A percentile compares a stretch with the other conserved stretches of the same genome.
phyloP scores from a whole-genome alignment of 306 rosid genomes.

The Argentina anserina region DNA sequence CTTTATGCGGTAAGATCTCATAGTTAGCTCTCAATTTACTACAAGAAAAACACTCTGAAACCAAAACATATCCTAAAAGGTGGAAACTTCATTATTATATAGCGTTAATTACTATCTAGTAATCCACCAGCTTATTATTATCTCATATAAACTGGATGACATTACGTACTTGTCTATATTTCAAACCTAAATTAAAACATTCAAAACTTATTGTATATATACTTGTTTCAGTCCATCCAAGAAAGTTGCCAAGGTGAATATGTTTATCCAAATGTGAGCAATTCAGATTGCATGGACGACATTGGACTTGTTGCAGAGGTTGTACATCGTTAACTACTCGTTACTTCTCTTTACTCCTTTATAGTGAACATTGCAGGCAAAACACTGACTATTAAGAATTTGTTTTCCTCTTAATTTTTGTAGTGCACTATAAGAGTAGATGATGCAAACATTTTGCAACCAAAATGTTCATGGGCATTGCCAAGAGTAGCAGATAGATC shows the following conservation, averaged over 20 bases:
- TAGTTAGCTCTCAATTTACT: not conserved
- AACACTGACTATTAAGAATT: not conserved
- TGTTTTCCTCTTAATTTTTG: too few species aligned
- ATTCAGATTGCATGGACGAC: constrained; percentile 21
- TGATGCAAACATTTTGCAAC: constrained; percentile 22
- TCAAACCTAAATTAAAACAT: not conserved
- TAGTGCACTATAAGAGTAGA: constrained; percentile 19
- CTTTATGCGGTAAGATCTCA: constrained; percentile 21
- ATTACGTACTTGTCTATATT: not conserved
- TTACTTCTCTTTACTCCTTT: not conserved
- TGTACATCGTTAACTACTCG: not conserved
- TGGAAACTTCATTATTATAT: not conserved
- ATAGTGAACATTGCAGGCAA: not conserved
- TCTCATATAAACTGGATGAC: too few species aligned
- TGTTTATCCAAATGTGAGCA: constrained; percentile 11
- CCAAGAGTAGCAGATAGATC: not conserved
- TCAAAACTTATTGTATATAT: not conserved
- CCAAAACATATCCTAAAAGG: not conserved
- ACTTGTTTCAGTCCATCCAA: constrained; percentile 20
- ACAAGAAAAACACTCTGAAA: not conserved
- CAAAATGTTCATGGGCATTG: constrained; percentile 22
- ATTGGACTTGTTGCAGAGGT: constrained; percentile 22
- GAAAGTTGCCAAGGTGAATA: constrained; percentile 28
- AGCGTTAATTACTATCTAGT: not conserved
- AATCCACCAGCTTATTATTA: too few species aligned